Percentiles rank a stretch among this genome's conserved stretches.
These are phyloP conservation scores for Acrocalymma vagum DNA, from an alignment of 2,329 filamentous ascomycete species.

Conservation along the genomic window DNA sequence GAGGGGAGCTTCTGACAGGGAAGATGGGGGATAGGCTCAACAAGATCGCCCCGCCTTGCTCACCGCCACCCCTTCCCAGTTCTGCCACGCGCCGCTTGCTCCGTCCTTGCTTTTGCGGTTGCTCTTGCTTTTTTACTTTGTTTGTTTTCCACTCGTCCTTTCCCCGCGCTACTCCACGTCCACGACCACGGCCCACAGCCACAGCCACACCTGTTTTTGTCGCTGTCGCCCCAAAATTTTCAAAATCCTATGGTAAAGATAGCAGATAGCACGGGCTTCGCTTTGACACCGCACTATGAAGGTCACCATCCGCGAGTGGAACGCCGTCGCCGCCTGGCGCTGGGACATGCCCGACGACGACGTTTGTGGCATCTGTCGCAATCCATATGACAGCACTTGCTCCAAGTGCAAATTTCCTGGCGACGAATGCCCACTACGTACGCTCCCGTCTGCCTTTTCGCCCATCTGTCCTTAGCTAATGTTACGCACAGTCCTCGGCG, in stretches of 20 bases:
- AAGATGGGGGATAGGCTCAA: conserved; percentile 7
- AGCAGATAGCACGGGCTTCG: no score
- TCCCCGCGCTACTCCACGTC: conserved; percentile 4
- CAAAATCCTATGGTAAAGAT: no score
- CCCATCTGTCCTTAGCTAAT: no score
- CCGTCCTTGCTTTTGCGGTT: no score
- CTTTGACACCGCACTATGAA: conserved; percentile 82
- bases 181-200: conserved; percentile 13
- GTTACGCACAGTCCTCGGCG: conserved; percentile 80
- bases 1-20: conserved; percentile 6
- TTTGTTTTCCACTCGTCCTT: conserved; percentile 30
- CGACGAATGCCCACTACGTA: conserved; percentile 91
- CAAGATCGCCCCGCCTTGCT: conserved; percentile 7
- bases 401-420: conserved; percentile 98
- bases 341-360: conserved; percentile 99
- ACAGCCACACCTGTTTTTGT: no score
- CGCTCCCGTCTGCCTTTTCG: conserved; percentile 48
- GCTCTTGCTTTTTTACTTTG: no score
- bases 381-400: conserved; percentile 97
- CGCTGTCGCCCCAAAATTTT: no score
- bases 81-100: no score
- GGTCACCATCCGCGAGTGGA: conserved; percentile 92
- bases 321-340: conserved; percentile 93
- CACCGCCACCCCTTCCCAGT: conserved; percentile 6
- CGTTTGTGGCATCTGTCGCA: conserved; percentile 97